Evolutionary conservation across 257 asterid species (phyloP), one percentile per base, ranked within the genome.

Genomic region (Solanum gracilifrons): DNA sequence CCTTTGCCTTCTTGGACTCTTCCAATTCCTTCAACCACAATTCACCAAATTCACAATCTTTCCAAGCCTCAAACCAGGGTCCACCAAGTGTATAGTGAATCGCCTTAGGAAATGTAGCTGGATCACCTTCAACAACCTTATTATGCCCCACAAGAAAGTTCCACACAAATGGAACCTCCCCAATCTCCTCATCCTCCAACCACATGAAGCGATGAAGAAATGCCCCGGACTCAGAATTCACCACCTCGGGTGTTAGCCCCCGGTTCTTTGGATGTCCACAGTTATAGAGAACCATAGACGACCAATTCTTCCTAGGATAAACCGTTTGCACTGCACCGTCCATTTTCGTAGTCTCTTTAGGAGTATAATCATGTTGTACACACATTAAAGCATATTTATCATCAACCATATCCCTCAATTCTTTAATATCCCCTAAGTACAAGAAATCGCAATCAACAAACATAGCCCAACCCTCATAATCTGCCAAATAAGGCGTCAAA

Each of bases 241-340:
- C 99, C 27, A 94, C 90, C 86, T 96, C 95, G 0, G 98, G 98
- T 1, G 98, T 93, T 33, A 96, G 55, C 12, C 41, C 74, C 87
- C 82, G 88, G 60, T 94, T 96, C 88, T 96, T 96, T 1, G 93
- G 93, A 80, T 95, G 96, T 32, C 95, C 96, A 58, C 98, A 96
- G 76, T 96, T 96, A 90, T 96, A 96, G 31, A 96, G 68, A 77
- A 96, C 99, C 99, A 96, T 95, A 3, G 98, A 95, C 37, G 99
- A 96, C 99, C 99, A 96, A 84, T 96, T 96, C 98, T 96, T 96
- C 91, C 98, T 90, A 3, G 97, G 99, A 90, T 94, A 96, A 60
- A 95, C 88, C 0, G 98, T 95, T 20, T 94, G 99, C 32, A 95
- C 94, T 1, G 96, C 99, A 3, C 98, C 99, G 62, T 96, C 98